Evolutionary conservation across 1,139 yeast species (phyloP), one percentile per base, ranked within the genome.

Genomic region (Lodderomyces oxycetoniae): DNA sequence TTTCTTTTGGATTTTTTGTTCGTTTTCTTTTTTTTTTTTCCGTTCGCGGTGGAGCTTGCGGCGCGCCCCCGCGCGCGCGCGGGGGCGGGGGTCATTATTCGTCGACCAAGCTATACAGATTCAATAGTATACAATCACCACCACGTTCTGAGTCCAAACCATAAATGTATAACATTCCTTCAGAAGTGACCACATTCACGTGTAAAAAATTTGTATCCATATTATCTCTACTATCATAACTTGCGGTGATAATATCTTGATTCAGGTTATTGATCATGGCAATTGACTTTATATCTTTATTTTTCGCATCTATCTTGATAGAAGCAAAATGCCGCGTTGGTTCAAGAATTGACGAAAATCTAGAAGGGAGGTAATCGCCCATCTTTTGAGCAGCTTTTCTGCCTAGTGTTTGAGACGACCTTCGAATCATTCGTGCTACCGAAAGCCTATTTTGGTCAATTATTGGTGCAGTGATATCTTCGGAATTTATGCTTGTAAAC

Each of bases 251-350:
- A 23, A 58, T 42, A 40, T 63, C 69, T 26, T 59, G 62, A 34
- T 52, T 57, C 31, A 67, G 74, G 34, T 58, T 63, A 14, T 68
- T 71, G 48, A 79, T 69, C 4, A 76, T 74, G 2, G 82, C 84
- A 25, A 78, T 75, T 4, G 81, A 72, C 46, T 74, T 74, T n/a
- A 74, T 73, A 37, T 79, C 84, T 38, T 68, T 69, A n/a, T 63
- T 61, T 12, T 72, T 62, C 2, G 80, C 69, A 8, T 91, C 94
- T 16, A 91, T 77, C 54, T 88, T 89, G 47, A 91, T 67, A 16
- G 88, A 87, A 0, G 98, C 97, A 70, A 91, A 91, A 52, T 89
- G 96, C 37, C 98, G 71, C 12, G 87, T 82, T 6, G 96, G 95
- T 53, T 89, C 96, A 48, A 91, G 65, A 40, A 89, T 81, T 2